Conservation (phyloP, 495 filamentous ascomycete genomes). For the Lepraria neglecta region DNA sequence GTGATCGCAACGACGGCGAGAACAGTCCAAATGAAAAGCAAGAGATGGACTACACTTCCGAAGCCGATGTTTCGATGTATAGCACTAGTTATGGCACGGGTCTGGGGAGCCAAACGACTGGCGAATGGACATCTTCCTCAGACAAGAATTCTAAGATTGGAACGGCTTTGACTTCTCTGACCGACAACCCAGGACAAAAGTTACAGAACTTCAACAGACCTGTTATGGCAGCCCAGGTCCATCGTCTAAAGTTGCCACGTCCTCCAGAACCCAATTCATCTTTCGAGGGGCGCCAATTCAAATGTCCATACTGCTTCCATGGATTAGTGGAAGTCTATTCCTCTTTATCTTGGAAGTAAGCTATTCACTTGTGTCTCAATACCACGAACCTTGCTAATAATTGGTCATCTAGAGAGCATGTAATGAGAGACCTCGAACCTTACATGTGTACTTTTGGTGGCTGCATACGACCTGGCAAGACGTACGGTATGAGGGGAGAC, state of each 20-base stretch:
- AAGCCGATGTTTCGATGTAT: constrained; percentile 1
- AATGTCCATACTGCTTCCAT: constrained; percentile 14
- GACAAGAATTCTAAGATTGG: background rate
- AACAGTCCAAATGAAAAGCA: background rate
- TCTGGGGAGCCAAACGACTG: background rate
- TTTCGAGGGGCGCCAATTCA: constrained; percentile 11
- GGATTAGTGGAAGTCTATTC: background rate
- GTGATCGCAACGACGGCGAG: background rate
- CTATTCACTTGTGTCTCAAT: no score
- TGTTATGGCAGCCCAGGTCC: constrained; percentile 2
- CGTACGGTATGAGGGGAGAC: background rate
- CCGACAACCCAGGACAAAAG: background rate
- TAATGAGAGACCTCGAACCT: constrained; percentile 3
- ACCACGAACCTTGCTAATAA: background rate
- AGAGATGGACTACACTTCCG: background rate
- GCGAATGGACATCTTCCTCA: background rate
- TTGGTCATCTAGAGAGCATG: background rate
- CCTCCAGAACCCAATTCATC: constrained; percentile 9
- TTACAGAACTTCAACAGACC: background rate
- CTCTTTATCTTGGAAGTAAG: background rate
- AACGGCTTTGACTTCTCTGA: constrained; percentile 7
- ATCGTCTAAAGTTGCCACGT: constrained; percentile 13
- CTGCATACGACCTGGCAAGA: background rate
- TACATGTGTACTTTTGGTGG: constrained; percentile 11
- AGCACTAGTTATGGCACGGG: background rate